phyloP scores from a whole-genome alignment of 2,329 filamentous ascomycete genomes.

The Aspergillus sp. region DNA sequence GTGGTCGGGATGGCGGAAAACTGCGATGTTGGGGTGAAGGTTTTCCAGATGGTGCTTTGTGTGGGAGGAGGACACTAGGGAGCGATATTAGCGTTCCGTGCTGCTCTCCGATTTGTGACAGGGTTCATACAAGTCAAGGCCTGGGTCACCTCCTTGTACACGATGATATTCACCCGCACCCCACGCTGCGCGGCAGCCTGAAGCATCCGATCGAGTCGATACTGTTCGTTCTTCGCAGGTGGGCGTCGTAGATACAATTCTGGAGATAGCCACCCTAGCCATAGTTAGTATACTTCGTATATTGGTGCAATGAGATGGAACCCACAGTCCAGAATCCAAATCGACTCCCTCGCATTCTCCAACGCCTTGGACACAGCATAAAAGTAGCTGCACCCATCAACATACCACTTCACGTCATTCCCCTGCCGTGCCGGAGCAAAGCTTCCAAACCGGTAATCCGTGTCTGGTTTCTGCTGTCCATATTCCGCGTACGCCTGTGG shows the following conservation, averaged over 20 bases:
- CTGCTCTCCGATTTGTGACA: neutral
- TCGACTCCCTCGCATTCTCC: conserved; percentile 66
- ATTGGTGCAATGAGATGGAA: neutral
- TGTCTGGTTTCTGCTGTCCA: conserved; percentile 27
- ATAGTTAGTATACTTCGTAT: conserved; percentile 6
- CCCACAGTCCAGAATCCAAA: conserved; percentile 75
- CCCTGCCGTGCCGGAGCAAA: conserved; percentile 69
- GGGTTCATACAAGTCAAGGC: conserved; percentile 64
- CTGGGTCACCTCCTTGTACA: conserved; percentile 85
- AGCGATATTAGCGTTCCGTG: neutral
- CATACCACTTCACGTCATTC: conserved; percentile 77
- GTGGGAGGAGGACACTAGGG: conserved; percentile 58
- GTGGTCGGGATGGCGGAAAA: conserved; percentile 89
- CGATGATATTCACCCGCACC: conserved; percentile 76
- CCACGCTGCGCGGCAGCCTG: conserved; percentile 75
- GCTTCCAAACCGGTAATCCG: conserved; percentile 49
- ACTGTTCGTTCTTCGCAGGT: conserved; percentile 72
- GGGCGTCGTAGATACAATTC: conserved; percentile 81
- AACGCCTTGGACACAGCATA: conserved; percentile 75
- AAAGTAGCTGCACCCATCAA: conserved; percentile 78
- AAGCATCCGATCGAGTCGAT: conserved; percentile 76
- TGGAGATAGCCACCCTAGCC: conserved; percentile 68
- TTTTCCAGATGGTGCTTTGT: conserved; percentile 73
- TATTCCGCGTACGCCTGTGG: conserved; percentile 44
- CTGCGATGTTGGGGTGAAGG: conserved; percentile 74